Base-by-base conservation (phyloP, 805 yeast genomes). In the Cyberlindnera xishuangbannaensis region DNA sequence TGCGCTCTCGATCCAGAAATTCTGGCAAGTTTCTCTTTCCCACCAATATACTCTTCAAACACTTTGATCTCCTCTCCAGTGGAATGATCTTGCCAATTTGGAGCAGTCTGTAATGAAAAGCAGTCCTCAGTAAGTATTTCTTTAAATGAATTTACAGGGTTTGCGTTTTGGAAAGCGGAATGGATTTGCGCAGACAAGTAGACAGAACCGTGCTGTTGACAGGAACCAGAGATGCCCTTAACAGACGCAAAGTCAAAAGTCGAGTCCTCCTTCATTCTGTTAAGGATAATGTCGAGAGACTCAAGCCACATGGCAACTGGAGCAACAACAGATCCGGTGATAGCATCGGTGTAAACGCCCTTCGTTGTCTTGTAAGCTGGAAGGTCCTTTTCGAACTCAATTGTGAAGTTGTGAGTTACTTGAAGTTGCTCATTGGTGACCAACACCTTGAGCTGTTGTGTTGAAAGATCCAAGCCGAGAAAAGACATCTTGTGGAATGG, bases 11-110 rank as follows among this genome's bases (percentile, higher is more conserved):
- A 83, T 2, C 97, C 96, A 0, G 95, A 81, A 16, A 79, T 56
- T 23, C 62, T 48, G 7, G 94, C 87, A 50, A 87, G 60, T 6
- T 60, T 47, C 19, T 62, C 64, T 10, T 70, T 60, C 18, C 88
- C 92, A 4, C 83, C 87, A 9, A 71, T 71, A 2, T 63, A 63
- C 1, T 54, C 53, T 49, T 84, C 92, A 47, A 85, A 78, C 21
- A 56, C 67, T 18, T 62, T 51, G 36, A 83, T 66, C 53, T 87
- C 95, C 15, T 65, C 58, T 4, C 74, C 80, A 0, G 97, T 87
- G 16, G 92, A 80, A 52, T 85, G 95, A 51, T 87, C 96, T 58
- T 87, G 97, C 97, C 97, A 87, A 53, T 88, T 87, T 7, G 96
- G 95, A 5, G 94, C 79, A 25, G 66, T 66, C 6, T 68, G 63